Evolutionary conservation across 495 filamentous ascomycete genomes (phyloP), one percentile per base, ranked within the genome.

Genomic region (Lichenothelia convexa): DNA sequence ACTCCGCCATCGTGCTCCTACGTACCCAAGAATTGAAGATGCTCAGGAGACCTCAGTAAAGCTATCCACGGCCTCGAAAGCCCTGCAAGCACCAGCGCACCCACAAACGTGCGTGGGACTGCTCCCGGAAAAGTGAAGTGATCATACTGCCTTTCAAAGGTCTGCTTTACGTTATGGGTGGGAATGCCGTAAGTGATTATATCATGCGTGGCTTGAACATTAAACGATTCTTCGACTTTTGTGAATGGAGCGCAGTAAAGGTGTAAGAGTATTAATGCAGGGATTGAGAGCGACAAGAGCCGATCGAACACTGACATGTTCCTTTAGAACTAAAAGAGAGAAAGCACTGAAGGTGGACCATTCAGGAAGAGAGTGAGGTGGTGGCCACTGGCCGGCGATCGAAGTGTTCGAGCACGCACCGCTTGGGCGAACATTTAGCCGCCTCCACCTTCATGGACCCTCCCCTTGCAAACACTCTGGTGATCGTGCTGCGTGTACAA

Each of bases 201-300:
- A 50, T 99, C 89, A 56, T 95, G 91, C 4, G 75, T 74, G 0
- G 89, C 89, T 53, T 99, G 89, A 35, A 95, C 73, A 46, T 93
- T 93, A 68, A 99, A 99, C 0, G 86, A 94, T 59, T 99, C 89
- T 53, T 99, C 89, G 38, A 99, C 91, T 57, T 99, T 99, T 33
- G 91, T 94, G 61, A 89, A 94, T 1, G 89, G 91, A 12, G 91
- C 74, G 6, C 70, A 55, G 38, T 73, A 41, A 34, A 93, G 69
- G 54, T 99, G 87, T 18, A 82, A 34, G 15, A 86, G 50, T 44
- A 93, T 69, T 23, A 83, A 52, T 2, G 53, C 43, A 1, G 79
- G 77, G 39, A 92, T 68, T 20, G 70, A 56, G 39, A 68, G 51
- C 12, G 30, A 32, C 24, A 27, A n/a, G n/a, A n/a, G n/a, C n/a